Percentiles rank a stretch among this genome's conserved stretches.
Evolutionary conservation across 2,329 filamentous ascomycete genomes (phyloP).

Genomic region (Penicillium italicum): DNA sequence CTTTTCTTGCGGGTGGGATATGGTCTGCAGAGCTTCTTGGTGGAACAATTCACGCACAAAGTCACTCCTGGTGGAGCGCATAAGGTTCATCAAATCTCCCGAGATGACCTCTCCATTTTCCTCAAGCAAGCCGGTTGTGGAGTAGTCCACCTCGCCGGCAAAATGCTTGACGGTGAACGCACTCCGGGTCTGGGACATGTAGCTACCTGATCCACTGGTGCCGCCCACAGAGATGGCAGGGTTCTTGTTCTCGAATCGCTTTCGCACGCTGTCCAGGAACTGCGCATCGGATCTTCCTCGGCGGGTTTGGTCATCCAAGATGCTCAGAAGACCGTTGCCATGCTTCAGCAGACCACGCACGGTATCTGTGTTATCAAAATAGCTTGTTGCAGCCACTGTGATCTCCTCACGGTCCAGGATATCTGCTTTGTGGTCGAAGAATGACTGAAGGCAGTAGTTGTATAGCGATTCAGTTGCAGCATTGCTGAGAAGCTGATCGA

Average conservation of each 20-base stretch:
- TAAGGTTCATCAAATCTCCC: constrained; percentile 90
- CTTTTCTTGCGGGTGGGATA: constrained; percentile 88
- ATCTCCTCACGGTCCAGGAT: constrained; percentile 94
- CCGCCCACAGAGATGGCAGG: constrained; percentile 77
- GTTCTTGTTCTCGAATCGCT: constrained; percentile 93
- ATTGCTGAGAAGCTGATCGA: constrained; percentile 94
- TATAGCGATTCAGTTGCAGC: constrained; percentile 89
- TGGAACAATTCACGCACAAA: constrained; percentile 90
- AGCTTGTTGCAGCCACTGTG: constrained; percentile 82
- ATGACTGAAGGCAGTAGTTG: constrained; percentile 89
- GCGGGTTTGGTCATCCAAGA: constrained; percentile 91
- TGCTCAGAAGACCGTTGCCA: constrained; percentile 88
- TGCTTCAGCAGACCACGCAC: constrained; percentile 87
- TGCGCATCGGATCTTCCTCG: constrained; percentile 86
- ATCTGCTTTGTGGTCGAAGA: constrained; percentile 92
- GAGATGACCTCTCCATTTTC: constrained; percentile 96
- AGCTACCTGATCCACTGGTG: constrained; percentile 78
- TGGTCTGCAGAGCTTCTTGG: constrained; percentile 89
- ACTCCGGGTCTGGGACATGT: constrained; percentile 71
- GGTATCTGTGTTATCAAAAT: constrained; percentile 96
- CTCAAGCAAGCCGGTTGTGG: constrained; percentile 79
- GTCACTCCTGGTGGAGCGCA: constrained; percentile 80
- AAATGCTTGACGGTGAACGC: constrained; percentile 92
- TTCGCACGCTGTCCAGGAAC: constrained; percentile 82
- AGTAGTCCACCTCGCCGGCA: constrained; percentile 93